These are phyloP conservation scores for Candida tibetensis DNA, from an alignment of 805 yeast genomes.

Conservation along the genomic window DNA sequence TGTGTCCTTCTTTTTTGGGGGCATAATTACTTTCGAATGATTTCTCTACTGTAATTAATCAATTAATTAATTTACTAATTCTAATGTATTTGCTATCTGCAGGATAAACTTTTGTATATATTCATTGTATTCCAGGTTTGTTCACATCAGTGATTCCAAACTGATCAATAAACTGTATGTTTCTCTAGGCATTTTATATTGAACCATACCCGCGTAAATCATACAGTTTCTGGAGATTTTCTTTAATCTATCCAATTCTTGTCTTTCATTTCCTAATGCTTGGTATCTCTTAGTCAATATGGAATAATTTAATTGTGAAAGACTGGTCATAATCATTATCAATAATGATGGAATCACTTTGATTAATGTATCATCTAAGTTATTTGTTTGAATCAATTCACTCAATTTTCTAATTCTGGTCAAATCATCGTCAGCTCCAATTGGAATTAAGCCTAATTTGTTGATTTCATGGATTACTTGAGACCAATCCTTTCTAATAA, in stretches of 20 bases:
- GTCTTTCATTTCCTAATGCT: constrained; percentile 44
- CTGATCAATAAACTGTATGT: constrained; percentile 68
- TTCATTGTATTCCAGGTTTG: neutral
- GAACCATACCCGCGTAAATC: constrained; percentile 93
- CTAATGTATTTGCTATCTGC: no score
- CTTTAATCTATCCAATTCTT: constrained; percentile 54
- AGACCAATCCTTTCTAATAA: constrained; percentile 56
- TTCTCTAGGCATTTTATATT: constrained; percentile 87
- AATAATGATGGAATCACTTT: constrained; percentile 78
- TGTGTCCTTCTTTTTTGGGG: constrained; percentile 9
- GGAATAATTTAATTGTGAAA: constrained; percentile 54
- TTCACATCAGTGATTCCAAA: constrained; percentile 49
- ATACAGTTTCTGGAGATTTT: constrained; percentile 77
- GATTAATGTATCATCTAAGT: constrained; percentile 66
- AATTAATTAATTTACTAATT: no score
- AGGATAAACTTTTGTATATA: neutral
- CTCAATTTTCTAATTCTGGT: constrained; percentile 62
- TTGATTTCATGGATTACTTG: constrained; percentile 54
- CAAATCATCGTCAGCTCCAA: constrained; percentile 46
- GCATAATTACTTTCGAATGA: constrained; percentile 7
- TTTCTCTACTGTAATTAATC: no score
- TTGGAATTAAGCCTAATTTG: constrained; percentile 65
- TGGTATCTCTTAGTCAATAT: constrained; percentile 43
- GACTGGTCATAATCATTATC: constrained; percentile 76
- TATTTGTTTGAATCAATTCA: constrained; percentile 54